These are phyloP conservation scores for Trichocomaceae sp. DNA, from an alignment of 2,329 filamentous ascomycete species.

Conservation along the genomic window DNA sequence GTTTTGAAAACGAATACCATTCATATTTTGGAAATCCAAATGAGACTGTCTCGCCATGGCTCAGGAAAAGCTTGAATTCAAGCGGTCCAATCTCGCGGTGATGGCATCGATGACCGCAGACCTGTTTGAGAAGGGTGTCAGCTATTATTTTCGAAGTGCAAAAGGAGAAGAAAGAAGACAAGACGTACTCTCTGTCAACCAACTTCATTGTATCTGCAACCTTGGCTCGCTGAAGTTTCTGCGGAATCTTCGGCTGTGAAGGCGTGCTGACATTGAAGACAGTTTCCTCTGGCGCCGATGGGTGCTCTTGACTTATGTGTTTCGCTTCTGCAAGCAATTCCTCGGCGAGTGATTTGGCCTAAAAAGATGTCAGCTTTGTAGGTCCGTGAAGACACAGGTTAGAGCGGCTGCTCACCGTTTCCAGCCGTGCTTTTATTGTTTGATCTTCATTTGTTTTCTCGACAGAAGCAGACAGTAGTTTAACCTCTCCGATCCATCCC, in stretches of 20 bases:
- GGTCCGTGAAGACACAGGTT: background rate
- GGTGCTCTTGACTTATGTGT: conserved; percentile 27
- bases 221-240: conserved; percentile 40
- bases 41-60: background rate
- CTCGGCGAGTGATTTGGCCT: conserved; percentile 37
- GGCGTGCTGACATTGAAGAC: conserved; percentile 14
- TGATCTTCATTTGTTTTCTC: conserved; percentile 22
- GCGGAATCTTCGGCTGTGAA: conserved; percentile 31
- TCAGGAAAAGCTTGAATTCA: conserved; percentile 29
- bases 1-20: too few relatives aligned
- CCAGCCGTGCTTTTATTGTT: conserved; percentile 31
- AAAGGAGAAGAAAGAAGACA: background rate
- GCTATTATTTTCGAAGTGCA: background rate
- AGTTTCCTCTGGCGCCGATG: conserved; percentile 22
- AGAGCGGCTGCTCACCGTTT: conserved; percentile 30
- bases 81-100: conserved; percentile 34
- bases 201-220: conserved; percentile 44
- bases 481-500: conserved; percentile 40
- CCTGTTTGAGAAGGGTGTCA: conserved; percentile 17
- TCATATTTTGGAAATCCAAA: too few relatives aligned
- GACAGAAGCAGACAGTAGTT: conserved; percentile 32
- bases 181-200: conserved; percentile 44
- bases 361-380: conserved; percentile 16
- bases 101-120: conserved; percentile 41
- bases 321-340: conserved; percentile 34